Percentiles rank a stretch among this genome's conserved stretches.
These are phyloP conservation scores for Monotropa hypopitys DNA, from an alignment of 179 eudicot species.

Conservation along the genomic window DNA sequence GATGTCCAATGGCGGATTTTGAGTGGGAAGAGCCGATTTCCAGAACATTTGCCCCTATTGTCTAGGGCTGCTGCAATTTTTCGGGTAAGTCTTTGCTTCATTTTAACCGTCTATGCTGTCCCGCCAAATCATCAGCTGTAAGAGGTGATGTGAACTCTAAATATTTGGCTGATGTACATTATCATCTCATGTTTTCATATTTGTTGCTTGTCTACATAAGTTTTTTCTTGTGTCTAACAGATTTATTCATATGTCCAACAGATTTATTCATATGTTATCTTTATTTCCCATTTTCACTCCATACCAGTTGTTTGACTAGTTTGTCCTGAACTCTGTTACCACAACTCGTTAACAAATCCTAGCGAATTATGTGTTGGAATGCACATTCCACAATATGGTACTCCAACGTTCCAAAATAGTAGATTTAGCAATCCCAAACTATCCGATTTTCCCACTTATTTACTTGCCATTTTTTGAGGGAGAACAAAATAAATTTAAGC, in stretches of 20 bases:
- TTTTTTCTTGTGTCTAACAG: background rate
- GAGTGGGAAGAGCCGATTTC: constrained; percentile 67
- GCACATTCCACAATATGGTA: too few species aligned
- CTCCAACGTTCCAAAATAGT: too few species aligned
- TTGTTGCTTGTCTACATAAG: background rate
- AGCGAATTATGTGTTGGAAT: too few species aligned
- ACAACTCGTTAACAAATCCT: too few species aligned
- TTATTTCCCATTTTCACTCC: background rate
- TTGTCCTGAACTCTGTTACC: background rate
- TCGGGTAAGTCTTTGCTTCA: constrained; percentile 38
- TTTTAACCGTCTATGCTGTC: background rate
- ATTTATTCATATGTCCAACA: background rate
- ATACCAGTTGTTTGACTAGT: background rate
- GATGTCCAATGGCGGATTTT: constrained; percentile 61
- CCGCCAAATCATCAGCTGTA: background rate
- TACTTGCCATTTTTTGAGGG: too few species aligned
- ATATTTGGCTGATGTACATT: background rate
- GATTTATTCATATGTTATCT: background rate
- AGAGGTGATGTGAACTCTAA: background rate
- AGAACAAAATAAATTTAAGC: too few species aligned
- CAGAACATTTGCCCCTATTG: constrained; percentile 54
- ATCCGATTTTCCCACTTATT: too few species aligned
- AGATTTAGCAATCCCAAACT: too few species aligned
- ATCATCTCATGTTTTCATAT: background rate
- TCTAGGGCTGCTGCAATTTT: constrained; percentile 77